Evolutionary conservation across 164 flowering plant species (phyloP).

Genomic region (Magnolia changhungtana): DNA sequence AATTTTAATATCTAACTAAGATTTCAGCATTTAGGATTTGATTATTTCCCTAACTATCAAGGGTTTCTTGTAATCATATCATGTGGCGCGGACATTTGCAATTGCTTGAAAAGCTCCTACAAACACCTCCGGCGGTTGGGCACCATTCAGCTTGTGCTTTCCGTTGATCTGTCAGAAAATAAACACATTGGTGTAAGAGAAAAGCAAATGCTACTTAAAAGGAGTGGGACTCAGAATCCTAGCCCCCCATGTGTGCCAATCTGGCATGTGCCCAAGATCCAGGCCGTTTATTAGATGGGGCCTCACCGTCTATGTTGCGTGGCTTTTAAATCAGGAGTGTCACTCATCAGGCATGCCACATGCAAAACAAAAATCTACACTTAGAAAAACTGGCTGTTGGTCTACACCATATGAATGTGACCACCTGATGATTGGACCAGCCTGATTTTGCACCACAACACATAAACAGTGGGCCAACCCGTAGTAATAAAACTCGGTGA

Average conservation of each 20-base stretch:
- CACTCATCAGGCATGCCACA: too few relatives aligned
- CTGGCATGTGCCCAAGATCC: background rate
- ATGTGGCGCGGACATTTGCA: conserved; percentile 22
- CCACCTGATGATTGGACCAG: too few relatives aligned
- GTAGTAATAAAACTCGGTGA: too few relatives aligned
- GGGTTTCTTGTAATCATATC: background rate
- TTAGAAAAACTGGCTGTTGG: too few relatives aligned
- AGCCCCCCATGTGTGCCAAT: background rate
- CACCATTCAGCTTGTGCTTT: conserved; percentile 67
- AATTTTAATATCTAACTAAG: background rate
- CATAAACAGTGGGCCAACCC: too few relatives aligned
- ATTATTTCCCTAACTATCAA: background rate
- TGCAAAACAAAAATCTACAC: too few relatives aligned
- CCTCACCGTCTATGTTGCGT: too few relatives aligned
- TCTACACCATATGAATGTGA: too few relatives aligned
- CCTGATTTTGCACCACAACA: too few relatives aligned
- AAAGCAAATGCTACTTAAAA: too few relatives aligned
- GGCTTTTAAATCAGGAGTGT: too few relatives aligned
- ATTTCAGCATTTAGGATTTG: background rate
- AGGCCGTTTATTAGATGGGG: background rate
- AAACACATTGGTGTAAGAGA: background rate
- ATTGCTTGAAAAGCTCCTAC: conserved; percentile 60
- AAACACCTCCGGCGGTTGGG: conserved; percentile 82
- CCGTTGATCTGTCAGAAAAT: conserved; percentile 62
- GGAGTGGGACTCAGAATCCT: background rate